Evolutionary conservation across 306 rosid genomes (phyloP).

Genomic region (Argentina anserina): DNA sequence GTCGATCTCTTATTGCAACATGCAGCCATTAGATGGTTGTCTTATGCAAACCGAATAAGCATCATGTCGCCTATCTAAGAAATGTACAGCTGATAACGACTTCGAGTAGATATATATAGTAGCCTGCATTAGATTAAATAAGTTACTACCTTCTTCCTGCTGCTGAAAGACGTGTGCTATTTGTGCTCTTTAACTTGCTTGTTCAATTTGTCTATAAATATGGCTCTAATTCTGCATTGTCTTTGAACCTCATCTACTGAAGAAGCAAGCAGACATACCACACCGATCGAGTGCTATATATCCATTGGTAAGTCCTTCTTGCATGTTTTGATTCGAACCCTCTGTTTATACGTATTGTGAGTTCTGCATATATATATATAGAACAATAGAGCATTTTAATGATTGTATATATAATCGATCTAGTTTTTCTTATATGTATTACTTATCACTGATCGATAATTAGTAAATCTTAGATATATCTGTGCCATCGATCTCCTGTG

Average conservation of each 20-base stretch:
- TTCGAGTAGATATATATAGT: conserved; percentile 19
- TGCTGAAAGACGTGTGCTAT: conserved; percentile 16
- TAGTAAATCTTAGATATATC: not conserved
- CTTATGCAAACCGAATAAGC: not conserved
- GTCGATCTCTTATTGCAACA: not conserved
- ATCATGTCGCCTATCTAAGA: not conserved
- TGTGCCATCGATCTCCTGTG: not conserved
- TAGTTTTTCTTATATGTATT: not conserved
- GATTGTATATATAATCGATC: not conserved
- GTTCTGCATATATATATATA: not conserved
- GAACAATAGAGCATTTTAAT: too few species aligned
- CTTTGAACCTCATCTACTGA: conserved; percentile 7
- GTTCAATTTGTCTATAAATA: not conserved
- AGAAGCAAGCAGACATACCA: not conserved
- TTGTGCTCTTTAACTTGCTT: not conserved
- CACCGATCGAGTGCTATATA: too few species aligned
- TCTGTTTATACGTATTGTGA: not conserved
- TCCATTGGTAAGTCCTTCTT: conserved; percentile 18
- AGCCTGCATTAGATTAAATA: conserved; percentile 11
- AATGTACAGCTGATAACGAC: conserved; percentile 24
- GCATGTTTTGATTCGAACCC: too few species aligned
- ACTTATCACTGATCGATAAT: not conserved
- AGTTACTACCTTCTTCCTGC: not conserved
- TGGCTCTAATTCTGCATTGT: not conserved
- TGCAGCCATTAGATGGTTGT: not conserved